Evolutionary conservation across 2,329 filamentous ascomycete genomes (phyloP).

Genomic region (Aspergillus sp.): DNA sequence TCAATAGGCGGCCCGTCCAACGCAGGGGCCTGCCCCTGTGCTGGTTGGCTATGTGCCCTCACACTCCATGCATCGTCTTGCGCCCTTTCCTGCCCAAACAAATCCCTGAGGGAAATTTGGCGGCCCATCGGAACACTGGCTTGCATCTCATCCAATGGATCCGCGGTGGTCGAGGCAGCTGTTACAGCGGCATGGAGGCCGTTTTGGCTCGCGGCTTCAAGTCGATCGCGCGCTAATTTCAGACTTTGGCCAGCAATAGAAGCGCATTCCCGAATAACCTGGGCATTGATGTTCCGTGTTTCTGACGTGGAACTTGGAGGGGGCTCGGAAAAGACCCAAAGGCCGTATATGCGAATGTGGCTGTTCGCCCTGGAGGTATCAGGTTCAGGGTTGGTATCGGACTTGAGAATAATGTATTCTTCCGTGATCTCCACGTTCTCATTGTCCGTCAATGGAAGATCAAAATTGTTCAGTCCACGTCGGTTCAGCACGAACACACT

Average conservation of each 20-base stretch:
- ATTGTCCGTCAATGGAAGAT: slow-evolving; percentile 59
- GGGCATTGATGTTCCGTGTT: slow-evolving; percentile 51
- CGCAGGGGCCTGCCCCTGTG: slow-evolving; percentile 19
- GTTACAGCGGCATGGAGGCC: slow-evolving; percentile 33
- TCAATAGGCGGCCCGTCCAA: slow-evolving; percentile 8
- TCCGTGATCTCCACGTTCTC: slow-evolving; percentile 65
- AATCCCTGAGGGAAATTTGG: slow-evolving; percentile 53
- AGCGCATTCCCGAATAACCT: slow-evolving; percentile 57
- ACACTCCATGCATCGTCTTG: slow-evolving; percentile 54
- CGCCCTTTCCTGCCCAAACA: slow-evolving; percentile 56
- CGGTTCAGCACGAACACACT: slow-evolving; percentile 71
- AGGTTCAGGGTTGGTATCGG: slow-evolving; percentile 34
- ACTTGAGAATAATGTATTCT: slow-evolving; percentile 61
- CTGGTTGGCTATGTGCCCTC: slow-evolving; percentile 42
- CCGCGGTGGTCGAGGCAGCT: slow-evolving; percentile 27
- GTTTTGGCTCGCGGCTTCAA: slow-evolving; percentile 35
- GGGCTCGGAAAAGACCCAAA: slow-evolving; percentile 66
- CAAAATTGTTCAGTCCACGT: slow-evolving; percentile 68
- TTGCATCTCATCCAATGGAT: slow-evolving; percentile 39
- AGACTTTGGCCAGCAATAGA: slow-evolving; percentile 51
- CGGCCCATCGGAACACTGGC: slow-evolving; percentile 51
- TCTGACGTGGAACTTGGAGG: slow-evolving; percentile 55
- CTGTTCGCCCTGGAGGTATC: slow-evolving; percentile 17
- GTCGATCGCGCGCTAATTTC: slow-evolving; percentile 42
- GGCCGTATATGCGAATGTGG: slow-evolving; percentile 53